Conservation (phyloP, 2,329 filamentous ascomycete genomes). For the Aspergillus fijiensis region DNA sequence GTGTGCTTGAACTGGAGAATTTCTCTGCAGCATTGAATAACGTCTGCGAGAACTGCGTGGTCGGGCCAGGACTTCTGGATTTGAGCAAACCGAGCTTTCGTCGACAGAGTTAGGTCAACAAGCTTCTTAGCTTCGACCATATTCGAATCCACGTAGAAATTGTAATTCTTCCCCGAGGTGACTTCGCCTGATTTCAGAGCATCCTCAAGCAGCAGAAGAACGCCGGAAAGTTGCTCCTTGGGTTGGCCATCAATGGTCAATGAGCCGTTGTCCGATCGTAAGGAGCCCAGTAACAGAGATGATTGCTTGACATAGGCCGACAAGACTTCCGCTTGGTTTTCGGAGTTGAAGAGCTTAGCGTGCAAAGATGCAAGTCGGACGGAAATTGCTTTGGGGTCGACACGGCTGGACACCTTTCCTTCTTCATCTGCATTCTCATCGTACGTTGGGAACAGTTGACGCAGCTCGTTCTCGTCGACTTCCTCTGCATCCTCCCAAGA, state of each 20-base stretch:
- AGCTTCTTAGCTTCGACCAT: constrained; percentile 72
- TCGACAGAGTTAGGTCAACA: constrained; percentile 65
- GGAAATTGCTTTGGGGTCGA: constrained; percentile 56
- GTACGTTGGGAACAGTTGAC: constrained; percentile 77
- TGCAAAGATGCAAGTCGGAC: constrained; percentile 64
- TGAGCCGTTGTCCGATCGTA: constrained; percentile 28
- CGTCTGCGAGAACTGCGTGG: constrained; percentile 78
- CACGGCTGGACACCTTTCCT: constrained; percentile 24
- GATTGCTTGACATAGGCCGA: constrained; percentile 37
- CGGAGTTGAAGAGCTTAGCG: constrained; percentile 41
- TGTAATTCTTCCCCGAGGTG: constrained; percentile 59
- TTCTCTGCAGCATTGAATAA: constrained; percentile 70
- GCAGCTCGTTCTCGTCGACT: constrained; percentile 70
- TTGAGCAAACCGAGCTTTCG: constrained; percentile 70
- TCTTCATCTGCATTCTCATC: constrained; percentile 54
- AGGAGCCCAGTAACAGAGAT: constrained; percentile 34
- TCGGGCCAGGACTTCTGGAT: constrained; percentile 66
- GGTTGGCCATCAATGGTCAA: constrained; percentile 34
- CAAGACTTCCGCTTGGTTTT: constrained; percentile 32
- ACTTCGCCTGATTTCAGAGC: constrained; percentile 53
- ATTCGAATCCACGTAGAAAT: constrained; percentile 87
- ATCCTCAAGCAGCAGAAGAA: constrained; percentile 65
- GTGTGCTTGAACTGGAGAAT: constrained; percentile 72
- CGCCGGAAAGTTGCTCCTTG: constrained; percentile 62
- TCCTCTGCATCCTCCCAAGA: constrained; percentile 74